These are phyloP conservation scores for Colletotrichum camelliae DNA, from an alignment of 2,329 filamentous ascomycete genomes.

Conservation along the genomic window DNA sequence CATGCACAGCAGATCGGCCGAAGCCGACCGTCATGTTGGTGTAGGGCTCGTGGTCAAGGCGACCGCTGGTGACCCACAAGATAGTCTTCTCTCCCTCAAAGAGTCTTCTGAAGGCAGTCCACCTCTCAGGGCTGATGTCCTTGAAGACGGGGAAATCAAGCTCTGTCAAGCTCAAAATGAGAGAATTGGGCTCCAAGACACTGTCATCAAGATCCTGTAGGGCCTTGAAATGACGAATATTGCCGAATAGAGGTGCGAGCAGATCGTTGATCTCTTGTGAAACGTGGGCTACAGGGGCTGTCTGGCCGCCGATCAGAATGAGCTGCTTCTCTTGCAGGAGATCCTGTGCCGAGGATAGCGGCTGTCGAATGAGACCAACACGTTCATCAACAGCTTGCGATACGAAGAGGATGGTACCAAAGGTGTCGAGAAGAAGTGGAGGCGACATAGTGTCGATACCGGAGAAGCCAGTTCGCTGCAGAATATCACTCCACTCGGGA, in stretches of 20 bases:
- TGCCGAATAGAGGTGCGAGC: neutral
- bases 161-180: neutral
- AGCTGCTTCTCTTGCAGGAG: neutral
- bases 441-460: conserved; percentile 2
- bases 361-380: neutral
- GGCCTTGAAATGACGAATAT: neutral
- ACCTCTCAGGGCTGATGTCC: conserved; percentile 35
- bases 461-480: conserved; percentile 2
- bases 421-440: neutral
- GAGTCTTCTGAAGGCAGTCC: conserved; percentile 22
- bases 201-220: neutral
- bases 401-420: conserved; percentile 23
- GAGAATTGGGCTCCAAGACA: neutral
- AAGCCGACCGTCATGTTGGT: conserved; percentile 22
- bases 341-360: neutral
- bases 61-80: conserved; percentile 26
- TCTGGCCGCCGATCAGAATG: neutral
- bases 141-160: conserved; percentile 28
- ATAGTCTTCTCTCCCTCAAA: conserved; percentile 15
- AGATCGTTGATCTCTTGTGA: neutral
- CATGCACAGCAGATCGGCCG: conserved; percentile 1
- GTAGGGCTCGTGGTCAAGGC: conserved; percentile 21
- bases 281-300: neutral
- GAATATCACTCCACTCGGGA: conserved; percentile 1
- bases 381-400: conserved; percentile 23